Base-by-base conservation (phyloP, 768 basidiomycete genomes). In the Albatrellus ellisii region DNA sequence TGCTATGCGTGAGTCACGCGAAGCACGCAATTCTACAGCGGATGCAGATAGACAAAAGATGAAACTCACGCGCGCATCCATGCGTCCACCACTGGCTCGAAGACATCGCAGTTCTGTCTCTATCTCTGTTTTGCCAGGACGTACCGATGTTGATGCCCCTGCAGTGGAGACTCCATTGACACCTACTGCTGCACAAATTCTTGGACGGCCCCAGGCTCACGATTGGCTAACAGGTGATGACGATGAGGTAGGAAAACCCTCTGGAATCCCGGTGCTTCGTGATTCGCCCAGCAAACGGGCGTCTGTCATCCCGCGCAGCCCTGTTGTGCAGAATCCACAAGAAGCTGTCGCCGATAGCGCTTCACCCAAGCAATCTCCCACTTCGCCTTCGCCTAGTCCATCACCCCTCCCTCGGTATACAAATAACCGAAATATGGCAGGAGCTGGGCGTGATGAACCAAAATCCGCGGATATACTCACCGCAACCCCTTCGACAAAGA, bases 151-250 rank as follows among this genome's bases (percentile, higher is more conserved):
- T 36, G 20, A 42, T 18, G 25, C 32, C 42, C 17, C 38, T 22
- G 3, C 11, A 39, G 24, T 34, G 10, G 21, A 33, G 14, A 26
- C 8, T 24, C 33, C 41, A 4, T 43, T 46, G 1, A 48, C 53
- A 6, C 38, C 56, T 3, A 50, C 51, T n/a, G 57, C 57, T 3
- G 50, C 55, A 8, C 52, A 57, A 25, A 44, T 45, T n/a, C 45
- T 44, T 17, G 52, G 51, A 26, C 61, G 50, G 50, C 41, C 52
- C 2, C 61, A 56, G 54, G 64, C 59, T 36, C 66, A 61, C 48
- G 83, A 87, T 54, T 85, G 85, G 84, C 60, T 89, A 26, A 85
- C 86, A 14, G 85, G 85, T 7, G 70, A 72, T 41, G 72, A 75
- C 43, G 66, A 70, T 33, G 61, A 66, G 31, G 46, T 50, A 22